Percentiles rank a stretch among this genome's conserved stretches.
These are phyloP conservation scores for Blastomyces emzantsi DNA, from an alignment of 2,329 filamentous ascomycete genomes.

Conservation along the genomic window DNA sequence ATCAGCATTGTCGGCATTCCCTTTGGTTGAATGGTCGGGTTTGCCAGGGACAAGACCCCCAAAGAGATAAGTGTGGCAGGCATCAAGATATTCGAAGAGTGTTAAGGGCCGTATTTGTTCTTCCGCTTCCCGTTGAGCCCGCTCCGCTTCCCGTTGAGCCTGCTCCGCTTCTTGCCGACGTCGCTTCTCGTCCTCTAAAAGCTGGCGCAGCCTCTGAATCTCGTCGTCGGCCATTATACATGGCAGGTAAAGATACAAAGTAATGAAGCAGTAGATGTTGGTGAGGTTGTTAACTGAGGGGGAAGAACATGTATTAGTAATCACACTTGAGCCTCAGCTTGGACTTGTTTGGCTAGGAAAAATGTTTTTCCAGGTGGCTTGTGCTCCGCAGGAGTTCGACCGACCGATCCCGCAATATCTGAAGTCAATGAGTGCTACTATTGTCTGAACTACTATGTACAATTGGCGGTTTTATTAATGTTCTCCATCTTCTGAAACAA, in stretches of 20 bases:
- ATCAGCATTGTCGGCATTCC: background rate
- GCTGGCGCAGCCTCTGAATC: conserved; percentile 3
- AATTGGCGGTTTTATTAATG: too few relatives aligned
- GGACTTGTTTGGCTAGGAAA: too few relatives aligned
- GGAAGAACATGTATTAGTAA: too few relatives aligned
- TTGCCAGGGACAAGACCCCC: too few relatives aligned
- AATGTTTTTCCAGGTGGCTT: too few relatives aligned
- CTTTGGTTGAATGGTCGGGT: background rate
- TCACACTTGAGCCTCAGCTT: too few relatives aligned
- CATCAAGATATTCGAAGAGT: background rate
- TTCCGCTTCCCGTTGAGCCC: background rate
- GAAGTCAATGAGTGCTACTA: too few relatives aligned
- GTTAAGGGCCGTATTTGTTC: background rate
- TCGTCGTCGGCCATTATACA: conserved; percentile 3
- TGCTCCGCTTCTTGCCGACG: background rate
- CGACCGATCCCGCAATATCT: too few relatives aligned
- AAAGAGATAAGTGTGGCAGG: too few relatives aligned
- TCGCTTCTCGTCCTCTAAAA: background rate
- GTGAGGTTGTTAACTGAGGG: background rate
- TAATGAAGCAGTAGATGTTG: background rate
- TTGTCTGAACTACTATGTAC: too few relatives aligned
- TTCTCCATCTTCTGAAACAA: too few relatives aligned
- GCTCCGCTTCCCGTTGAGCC: background rate
- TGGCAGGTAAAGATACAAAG: background rate
- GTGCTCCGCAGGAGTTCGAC: too few relatives aligned